phyloP scores from a whole-genome alignment of 75 land plant species.

The Chamaecyparis obtusa region DNA sequence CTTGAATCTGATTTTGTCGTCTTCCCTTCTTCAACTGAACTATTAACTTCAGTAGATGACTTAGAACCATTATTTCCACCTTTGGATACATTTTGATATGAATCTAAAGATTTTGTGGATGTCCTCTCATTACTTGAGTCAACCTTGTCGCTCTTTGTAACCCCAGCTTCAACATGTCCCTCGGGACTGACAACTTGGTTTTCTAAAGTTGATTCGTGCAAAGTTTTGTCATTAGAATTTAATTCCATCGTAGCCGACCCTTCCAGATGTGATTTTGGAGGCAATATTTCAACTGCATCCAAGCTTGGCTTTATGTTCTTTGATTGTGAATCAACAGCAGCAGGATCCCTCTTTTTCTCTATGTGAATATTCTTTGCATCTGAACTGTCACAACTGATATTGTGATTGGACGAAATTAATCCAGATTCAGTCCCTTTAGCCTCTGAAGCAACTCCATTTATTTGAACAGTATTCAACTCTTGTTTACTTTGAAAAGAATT shows the following conservation, averaged over 20 bases:
- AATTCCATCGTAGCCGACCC: conserved; percentile 33
- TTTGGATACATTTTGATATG: background rate
- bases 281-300: conserved; percentile 15
- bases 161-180: conserved; percentile 13
- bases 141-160: conserved; percentile 4
- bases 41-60: background rate
- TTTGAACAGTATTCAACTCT: conserved; percentile 20
- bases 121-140: conserved; percentile 3
- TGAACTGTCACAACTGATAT: background rate
- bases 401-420: background rate
- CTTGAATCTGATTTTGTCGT: background rate
- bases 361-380: background rate
- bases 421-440: conserved; percentile 9
- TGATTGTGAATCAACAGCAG: background rate
- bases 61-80: background rate
- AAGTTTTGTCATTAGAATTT: conserved; percentile 37
- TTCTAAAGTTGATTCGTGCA: conserved; percentile 38
- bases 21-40: background rate
- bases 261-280: conserved; percentile 23
- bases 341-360: background rate
- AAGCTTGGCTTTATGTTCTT: background rate
- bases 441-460: conserved; percentile 10
- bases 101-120: background rate
- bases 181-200: conserved; percentile 29
- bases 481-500: conserved; percentile 21